Conservation (phyloP, 2,329 filamentous ascomycete species). For the Arthrinium phaeospermum region DNA sequence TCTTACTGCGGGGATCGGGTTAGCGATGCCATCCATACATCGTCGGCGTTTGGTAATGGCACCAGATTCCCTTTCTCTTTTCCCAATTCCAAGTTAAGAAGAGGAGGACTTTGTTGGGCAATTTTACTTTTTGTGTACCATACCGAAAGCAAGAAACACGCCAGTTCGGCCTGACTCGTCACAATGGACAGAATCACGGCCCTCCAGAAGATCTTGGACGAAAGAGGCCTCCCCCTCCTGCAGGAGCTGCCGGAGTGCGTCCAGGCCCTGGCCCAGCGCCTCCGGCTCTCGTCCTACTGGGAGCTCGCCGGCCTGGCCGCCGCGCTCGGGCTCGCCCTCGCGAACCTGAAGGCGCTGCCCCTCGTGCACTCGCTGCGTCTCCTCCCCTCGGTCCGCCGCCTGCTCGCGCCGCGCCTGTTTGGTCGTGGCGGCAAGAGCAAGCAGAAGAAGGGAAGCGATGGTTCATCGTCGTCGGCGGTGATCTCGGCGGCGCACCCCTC, state of each 20-base stretch:
- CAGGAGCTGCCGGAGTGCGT: neutral
- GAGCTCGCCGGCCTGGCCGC: neutral
- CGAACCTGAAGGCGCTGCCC: conserved; percentile 15
- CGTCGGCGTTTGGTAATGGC: too few species aligned
- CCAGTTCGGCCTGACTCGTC: too few species aligned
- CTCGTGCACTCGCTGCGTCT: neutral
- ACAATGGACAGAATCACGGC: neutral
- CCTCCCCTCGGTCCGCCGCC: neutral
- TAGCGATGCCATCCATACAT: neutral
- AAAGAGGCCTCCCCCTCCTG: neutral
- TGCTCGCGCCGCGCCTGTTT: neutral
- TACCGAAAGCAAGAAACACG: neutral
- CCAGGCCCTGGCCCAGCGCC: neutral
- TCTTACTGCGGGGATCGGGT: neutral
- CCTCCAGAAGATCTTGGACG: neutral
- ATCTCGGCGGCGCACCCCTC: neutral
- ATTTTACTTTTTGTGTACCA: neutral
- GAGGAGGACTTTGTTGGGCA: neutral
- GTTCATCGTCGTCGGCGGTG: too few species aligned
- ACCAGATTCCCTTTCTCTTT: neutral
- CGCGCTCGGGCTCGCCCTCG: neutral
- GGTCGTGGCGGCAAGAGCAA: neutral
- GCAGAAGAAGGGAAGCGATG: neutral
- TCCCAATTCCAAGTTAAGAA: neutral
- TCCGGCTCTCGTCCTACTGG: neutral